Base-by-base conservation (phyloP, 768 basidiomycete genomes). In the Boletus sensibilis region DNA sequence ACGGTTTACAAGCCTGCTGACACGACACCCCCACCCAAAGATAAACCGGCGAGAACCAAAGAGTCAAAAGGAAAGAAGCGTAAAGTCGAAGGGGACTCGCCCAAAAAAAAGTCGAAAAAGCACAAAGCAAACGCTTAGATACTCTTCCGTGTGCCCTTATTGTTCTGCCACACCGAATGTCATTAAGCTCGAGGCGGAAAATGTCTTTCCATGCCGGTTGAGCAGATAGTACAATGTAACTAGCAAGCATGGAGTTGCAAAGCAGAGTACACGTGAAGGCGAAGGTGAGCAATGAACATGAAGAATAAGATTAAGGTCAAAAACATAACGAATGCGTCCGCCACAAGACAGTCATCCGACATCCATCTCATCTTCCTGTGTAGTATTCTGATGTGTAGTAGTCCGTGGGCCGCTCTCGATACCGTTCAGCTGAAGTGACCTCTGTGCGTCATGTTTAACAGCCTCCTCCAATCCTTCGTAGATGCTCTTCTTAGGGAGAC, bases 391-490 rank as follows among this genome's bases (percentile, higher is more conserved):
- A 48, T 61, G 69, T 47, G 59, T 63, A 57, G 43, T 73, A 61
- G 71, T 70, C 72, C 74, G 65, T 68, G 57, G 57, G 46, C 46
- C 57, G 53, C 55, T 45, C 50, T 54, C 65, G 58, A 56, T 61
- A 35, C 47, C 59, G 56, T 59, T 54, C 45, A 34, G 66, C 62
- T 58, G 69, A 31, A 50, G 52, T 27, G 65, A 64, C 42, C 56
- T 51, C 48, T 68, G 67, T 25, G 72, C 66, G 52, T 77, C 73
- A 59, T 64, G 73, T 46, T 71, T 68, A 9, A 87, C 78, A 60
- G 84, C 85, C 54, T 87, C 85, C 5, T 90, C 86, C 48, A 92
- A 72, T 21, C 87, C 94, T 50, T 81, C 79, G 69, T 83, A 98
- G 12, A 95, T 74, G 68, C 88, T 93, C 74, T 74, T 78, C 71